Evolutionary conservation across 495 filamentous ascomycete species (phyloP).

Genomic region (Penicillium bialowiezense): DNA sequence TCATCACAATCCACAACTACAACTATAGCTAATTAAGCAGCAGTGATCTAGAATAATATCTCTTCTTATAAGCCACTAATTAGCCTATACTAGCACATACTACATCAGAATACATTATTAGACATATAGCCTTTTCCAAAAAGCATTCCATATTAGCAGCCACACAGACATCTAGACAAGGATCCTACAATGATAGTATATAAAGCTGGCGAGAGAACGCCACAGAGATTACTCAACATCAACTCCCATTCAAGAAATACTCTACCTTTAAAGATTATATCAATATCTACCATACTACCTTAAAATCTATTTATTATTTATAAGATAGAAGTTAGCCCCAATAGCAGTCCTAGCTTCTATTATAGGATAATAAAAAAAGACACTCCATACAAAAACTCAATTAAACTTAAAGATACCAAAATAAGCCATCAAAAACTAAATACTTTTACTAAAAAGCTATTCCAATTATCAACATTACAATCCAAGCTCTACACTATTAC

Average conservation of each 20-base stretch:
- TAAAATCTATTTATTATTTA: background rate
- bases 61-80: background rate
- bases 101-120: background rate
- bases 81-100: background rate
- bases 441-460: background rate
- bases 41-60: background rate
- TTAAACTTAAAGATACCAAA: constrained; percentile 1
- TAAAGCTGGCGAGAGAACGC: constrained; percentile 1
- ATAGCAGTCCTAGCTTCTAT: background rate
- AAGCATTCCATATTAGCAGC: background rate
- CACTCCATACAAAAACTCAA: background rate
- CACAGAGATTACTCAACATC: background rate
- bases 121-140: background rate
- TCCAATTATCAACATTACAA: background rate
- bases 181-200: background rate
- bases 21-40: background rate
- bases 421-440: constrained; percentile 3
- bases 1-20: background rate
- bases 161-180: background rate
- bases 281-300: background rate
- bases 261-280: background rate
- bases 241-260: background rate
- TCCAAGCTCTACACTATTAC: background rate
- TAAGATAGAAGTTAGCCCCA: background rate
- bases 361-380: background rate